phyloP scores from a whole-genome alignment of 176 grass and related monocot genomes.

The Aechmea fasciata region DNA sequence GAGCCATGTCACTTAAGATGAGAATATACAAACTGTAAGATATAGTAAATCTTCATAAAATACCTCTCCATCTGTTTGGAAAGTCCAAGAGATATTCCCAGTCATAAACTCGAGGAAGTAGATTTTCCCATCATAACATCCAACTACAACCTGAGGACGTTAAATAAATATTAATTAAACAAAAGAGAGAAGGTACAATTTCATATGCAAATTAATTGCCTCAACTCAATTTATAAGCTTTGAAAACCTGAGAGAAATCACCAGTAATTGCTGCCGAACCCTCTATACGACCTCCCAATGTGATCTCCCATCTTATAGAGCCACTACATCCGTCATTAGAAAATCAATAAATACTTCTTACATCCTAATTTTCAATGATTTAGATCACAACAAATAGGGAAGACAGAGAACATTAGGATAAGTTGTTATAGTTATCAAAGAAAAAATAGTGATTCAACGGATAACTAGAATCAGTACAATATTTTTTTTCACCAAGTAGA shows the following conservation, averaged over 20 bases:
- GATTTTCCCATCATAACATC: conserved; percentile 90
- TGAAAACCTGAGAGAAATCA: conserved; percentile 70
- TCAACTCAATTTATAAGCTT: neutral
- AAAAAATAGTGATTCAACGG: no score
- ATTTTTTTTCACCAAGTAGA: no score
- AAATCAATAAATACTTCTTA: neutral
- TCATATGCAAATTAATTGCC: conserved; percentile 6
- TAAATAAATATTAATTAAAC: conserved; percentile 18
- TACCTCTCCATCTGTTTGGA: conserved; percentile 87
- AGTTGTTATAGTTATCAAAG: no score
- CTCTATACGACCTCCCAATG: conserved; percentile 70
- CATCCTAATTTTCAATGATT: neutral
- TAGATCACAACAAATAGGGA: neutral
- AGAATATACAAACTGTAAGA: no score
- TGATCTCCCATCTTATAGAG: conserved; percentile 56
- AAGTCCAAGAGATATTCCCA: conserved; percentile 52
- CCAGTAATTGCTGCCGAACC: conserved; percentile 66
- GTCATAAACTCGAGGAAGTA: conserved; percentile 69
- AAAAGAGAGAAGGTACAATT: no score
- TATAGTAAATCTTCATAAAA: neutral
- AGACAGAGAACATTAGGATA: neutral
- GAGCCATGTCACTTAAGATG: no score
- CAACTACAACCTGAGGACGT: conserved; percentile 65
- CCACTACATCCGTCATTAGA: conserved; percentile 38
- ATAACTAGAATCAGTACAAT: no score